Evolutionary conservation across 305 asterid genomes (phyloP), one percentile per base, ranked within the genome.

Genomic region (Nicotiana rustica): DNA sequence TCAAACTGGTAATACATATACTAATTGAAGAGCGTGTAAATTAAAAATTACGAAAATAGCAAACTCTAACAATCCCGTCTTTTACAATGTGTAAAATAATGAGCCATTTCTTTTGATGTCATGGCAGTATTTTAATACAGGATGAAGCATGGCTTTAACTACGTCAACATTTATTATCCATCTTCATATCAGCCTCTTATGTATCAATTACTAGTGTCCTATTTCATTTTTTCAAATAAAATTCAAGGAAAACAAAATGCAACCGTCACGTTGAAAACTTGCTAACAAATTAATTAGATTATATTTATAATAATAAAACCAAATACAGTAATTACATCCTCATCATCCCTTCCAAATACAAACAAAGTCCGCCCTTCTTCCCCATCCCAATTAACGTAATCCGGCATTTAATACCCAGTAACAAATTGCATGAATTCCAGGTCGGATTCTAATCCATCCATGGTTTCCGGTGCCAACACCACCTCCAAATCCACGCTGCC

Each of bases 401-500:
- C 25, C 3, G n/a, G 25, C 29, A 59, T 75, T 75, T 60, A 75
- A 35, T 18, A 38, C 17, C 60, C 47, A 2, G 88, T 83, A 6
- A 90, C 92, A 81, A 83, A 89, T 57, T 89, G 89, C 93, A 91
- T 91, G 85, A 92, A 92, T 56, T 92, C 96, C 70, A 86, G 85
- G 84, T 92, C 96, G 78, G 93, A 82, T 64, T 85, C 90, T 57
- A 92, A 17, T 77, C 84, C 91, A 84, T 86, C 85, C 92, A 92
- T 86, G 0, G 96, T 91, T 56, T 85, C 89, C 4, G 96, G 91
- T 33, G 90, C 89, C 83, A 92, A 79, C 31, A 92, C 82, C 59
- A 91, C 94, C 88, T 91, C 97, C 79, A 92, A 38, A 84, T 92
- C 97, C 6, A 92, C 92, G 78, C 84, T 88, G 41, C 93, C 97